Evolutionary conservation across 441 rosid species (phyloP).

Genomic region (Melastoma candidum): DNA sequence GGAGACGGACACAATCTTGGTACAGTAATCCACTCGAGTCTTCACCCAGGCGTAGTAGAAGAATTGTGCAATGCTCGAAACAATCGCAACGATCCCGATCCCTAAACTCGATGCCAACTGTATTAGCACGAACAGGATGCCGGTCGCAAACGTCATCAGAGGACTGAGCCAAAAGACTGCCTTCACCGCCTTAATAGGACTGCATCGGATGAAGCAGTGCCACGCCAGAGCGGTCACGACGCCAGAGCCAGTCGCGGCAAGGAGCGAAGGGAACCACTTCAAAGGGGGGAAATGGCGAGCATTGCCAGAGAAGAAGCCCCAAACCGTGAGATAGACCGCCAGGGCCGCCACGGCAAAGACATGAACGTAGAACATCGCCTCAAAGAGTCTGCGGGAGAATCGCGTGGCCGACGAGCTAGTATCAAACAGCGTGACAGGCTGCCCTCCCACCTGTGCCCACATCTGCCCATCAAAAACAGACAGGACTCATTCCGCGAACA

Average conservation of each 20-base stretch:
- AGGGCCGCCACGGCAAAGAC: conserved; percentile 35
- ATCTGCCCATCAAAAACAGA: no score
- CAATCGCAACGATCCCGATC: conserved; percentile 34
- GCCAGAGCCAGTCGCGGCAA: conserved; percentile 41
- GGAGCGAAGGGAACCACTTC: conserved; percentile 76
- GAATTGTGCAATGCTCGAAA: conserved; percentile 38
- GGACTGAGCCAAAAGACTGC: conserved; percentile 68
- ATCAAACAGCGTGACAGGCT: no score
- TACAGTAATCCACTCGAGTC: conserved; percentile 41
- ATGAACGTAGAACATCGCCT: conserved; percentile 45
- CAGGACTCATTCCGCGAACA: no score
- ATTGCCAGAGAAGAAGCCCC: conserved; percentile 37
- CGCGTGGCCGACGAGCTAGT: conserved; percentile 20
- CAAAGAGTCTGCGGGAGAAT: conserved; percentile 38
- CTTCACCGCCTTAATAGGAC: conserved; percentile 44
- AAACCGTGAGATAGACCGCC: conserved; percentile 39
- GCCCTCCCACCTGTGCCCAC: no score
- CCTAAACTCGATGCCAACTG: conserved; percentile 42
- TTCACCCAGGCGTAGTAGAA: conserved; percentile 74
- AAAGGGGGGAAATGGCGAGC: conserved; percentile 49
- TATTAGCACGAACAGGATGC: conserved; percentile 41
- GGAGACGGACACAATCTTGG: conserved; percentile 37
- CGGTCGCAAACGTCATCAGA: conserved; percentile 43
- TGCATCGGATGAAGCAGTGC: conserved; percentile 36
- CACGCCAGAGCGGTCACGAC: conserved; percentile 40